Conservation (phyloP, 164 flowering plant species). For the Litsea cubeba region DNA sequence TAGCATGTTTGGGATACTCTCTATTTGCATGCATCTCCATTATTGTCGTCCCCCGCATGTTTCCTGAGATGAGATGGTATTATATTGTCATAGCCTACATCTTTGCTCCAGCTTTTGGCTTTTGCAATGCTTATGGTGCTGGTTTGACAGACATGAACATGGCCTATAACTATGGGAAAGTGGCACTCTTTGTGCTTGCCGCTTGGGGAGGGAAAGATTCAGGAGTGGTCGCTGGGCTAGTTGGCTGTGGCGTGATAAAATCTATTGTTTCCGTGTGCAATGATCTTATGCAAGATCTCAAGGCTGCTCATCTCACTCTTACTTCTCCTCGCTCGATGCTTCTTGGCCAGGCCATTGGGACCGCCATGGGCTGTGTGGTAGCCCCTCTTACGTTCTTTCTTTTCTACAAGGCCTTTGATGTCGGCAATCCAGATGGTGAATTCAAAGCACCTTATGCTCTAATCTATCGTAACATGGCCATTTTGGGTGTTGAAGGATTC, state of each 20-base stretch:
- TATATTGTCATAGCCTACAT: conserved; percentile 62
- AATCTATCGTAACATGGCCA: conserved; percentile 88
- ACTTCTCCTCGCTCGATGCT: conserved; percentile 92
- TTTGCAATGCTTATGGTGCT: conserved; percentile 95
- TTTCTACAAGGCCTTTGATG: conserved; percentile 89
- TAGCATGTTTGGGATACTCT: conserved; percentile 55
- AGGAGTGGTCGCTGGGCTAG: conserved; percentile 86
- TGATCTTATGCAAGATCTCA: conserved; percentile 90
- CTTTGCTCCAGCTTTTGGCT: conserved; percentile 76
- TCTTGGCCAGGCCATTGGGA: conserved; percentile 77
- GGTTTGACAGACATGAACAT: conserved; percentile 91
- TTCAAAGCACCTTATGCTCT: conserved; percentile 88
- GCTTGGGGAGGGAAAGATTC: conserved; percentile 50
- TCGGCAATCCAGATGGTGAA: conserved; percentile 79
- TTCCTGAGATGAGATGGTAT: conserved; percentile 83
- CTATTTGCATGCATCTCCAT: conserved; percentile 54
- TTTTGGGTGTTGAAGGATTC: conserved; percentile 82
- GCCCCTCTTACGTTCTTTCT: conserved; percentile 80
- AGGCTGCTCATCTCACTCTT: conserved; percentile 77
- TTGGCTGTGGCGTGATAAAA: conserved; percentile 77
- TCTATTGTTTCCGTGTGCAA: conserved; percentile 70
- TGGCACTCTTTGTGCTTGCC: conserved; percentile 70
- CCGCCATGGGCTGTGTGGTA: conserved; percentile 81
- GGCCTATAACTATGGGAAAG: conserved; percentile 88
- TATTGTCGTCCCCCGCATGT: conserved; percentile 74